Base-by-base conservation (phyloP, 23 red algal genomes). In the Gracilariopsis chorda region DNA sequence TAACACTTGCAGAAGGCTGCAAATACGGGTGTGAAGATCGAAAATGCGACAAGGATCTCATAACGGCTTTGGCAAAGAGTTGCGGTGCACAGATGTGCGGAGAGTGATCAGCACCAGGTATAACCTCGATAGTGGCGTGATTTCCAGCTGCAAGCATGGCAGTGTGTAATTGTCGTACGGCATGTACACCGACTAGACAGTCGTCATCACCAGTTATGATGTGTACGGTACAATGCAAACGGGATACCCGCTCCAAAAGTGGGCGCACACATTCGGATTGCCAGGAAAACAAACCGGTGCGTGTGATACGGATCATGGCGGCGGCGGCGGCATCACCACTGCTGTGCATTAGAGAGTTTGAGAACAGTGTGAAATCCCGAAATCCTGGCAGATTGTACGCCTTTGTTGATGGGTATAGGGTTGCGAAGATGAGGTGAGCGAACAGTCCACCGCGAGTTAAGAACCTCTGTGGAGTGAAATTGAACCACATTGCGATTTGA, bases 341-440 rank as follows among this genome's bases (percentile, higher is more conserved):
- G n/a, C 5, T 10, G 43, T 61, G 56, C 9, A 11, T 23, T 4
- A 73, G 36, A 8, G 85, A 77, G 55, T 89, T 89, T 8, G 44
- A 27, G 39, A 24, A 89, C 0, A 89, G 61, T 23, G 56, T 45
- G 51, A 59, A 64, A 25, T 62, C 67, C 5, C 85, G 65, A 28
- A 89, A 68, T 3, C 85, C 85, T 4, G n/a, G 34, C 30, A 78
- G 17, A 56, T 89, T 89, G 52, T 89, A 89, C 10, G 67, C 67
- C 17, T 13, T n/a, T 7, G 30, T 4, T 20, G 67, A 47, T 13
- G 85, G 85, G 52, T 89, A 89, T 7, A 23, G 17, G 24, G 16
- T 39, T 7, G 23, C 25, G 55, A 89, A 89, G 24, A 78, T 27
- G 4, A 78, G 17, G 14, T 44, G 68, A 32, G 72, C 72, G 3